Evolutionary conservation across 2,329 filamentous ascomycete genomes (phyloP), one percentile per base, ranked within the genome.

Genomic region (Aspergillus tanneri): DNA sequence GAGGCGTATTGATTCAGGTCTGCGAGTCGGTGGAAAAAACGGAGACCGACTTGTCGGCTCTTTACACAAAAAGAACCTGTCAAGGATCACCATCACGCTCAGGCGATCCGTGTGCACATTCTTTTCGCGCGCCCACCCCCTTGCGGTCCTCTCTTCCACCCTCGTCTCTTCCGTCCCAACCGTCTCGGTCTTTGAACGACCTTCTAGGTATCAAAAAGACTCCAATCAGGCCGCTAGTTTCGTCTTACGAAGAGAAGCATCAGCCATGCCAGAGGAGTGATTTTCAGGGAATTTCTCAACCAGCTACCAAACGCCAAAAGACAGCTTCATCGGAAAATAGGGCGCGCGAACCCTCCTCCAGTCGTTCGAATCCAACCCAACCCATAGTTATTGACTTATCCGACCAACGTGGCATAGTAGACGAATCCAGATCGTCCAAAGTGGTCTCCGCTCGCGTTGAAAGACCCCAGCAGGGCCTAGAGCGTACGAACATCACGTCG

Each of bases 1-100:
- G 85, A 39, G 83, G 83, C 1, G 80, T 88, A 22, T 78, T 95
- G 49, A 86, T 96, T 9, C 84, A 96, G 68, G 88, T 96, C 2
- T 81, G 81, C 19, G 90, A 96, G 48, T 81, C 79, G 30, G 75
- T 87, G n/a, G 88, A 85, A 6, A 80, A 77, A 25, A 83, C 80
- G 2, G 80, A 92, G 57, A 90, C 92, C 42, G 90, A 96, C 60
- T 67, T 96, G 21, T 83, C 86, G 0, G 84, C 85, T 22, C 69
- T 96, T 22, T 72, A 93, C 37, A 85, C 88, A 53, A 90, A 86
- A 68, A 81, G 82, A 8, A 84, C 80, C 58, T 57, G 52, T 53
- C 60, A 55, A 46, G 54, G 43, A 50, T 69, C 58, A 45, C 65
- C 57, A 50, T 62, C 58, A 54, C 49, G 58, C 45, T 44, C 55